phyloP scores from a whole-genome alignment of 305 asterid genomes.

The Ruellia speciosa region DNA sequence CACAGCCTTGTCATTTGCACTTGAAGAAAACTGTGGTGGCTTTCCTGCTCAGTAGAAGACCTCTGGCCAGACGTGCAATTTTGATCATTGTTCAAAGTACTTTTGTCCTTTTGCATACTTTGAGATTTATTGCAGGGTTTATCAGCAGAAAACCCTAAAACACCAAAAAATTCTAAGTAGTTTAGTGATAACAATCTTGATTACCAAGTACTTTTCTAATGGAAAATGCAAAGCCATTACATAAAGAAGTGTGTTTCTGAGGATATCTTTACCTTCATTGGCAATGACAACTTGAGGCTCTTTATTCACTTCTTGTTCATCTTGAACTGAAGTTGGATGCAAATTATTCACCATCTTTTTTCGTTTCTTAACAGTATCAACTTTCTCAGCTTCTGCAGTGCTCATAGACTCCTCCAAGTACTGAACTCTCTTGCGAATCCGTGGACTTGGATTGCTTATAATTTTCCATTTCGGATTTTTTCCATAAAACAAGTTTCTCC shows the following conservation, averaged over 20 bases:
- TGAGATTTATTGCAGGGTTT: slow-evolving; percentile 27
- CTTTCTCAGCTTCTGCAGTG: slow-evolving; percentile 29
- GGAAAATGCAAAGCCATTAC: slow-evolving; percentile 13
- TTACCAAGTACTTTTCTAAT: slow-evolving; percentile 18
- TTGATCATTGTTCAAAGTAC: slow-evolving; percentile 14
- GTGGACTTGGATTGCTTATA: slow-evolving; percentile 34
- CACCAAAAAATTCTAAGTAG: slow-evolving; percentile 24
- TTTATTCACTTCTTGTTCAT: slow-evolving; percentile 32
- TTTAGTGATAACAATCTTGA: neutral
- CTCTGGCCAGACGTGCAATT: slow-evolving; percentile 21
- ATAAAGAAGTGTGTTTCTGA: slow-evolving; percentile 13
- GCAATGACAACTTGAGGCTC: slow-evolving; percentile 25
- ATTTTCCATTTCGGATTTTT: slow-evolving; percentile 60
- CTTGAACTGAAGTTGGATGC: slow-evolving; percentile 32
- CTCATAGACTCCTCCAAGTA: slow-evolving; percentile 34
- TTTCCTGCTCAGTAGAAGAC: slow-evolving; percentile 32
- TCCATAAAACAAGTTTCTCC: slow-evolving; percentile 69
- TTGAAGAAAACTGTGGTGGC: slow-evolving; percentile 42
- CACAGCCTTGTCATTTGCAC: slow-evolving; percentile 53
- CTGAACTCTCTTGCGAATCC: slow-evolving; percentile 69
- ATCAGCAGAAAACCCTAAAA: neutral
- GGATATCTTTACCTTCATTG: slow-evolving; percentile 29
- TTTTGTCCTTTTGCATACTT: slow-evolving; percentile 21
- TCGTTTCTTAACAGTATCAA: slow-evolving; percentile 49
- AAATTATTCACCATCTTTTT: slow-evolving; percentile 36